These are phyloP conservation scores for Fusarium metavorans DNA, from an alignment of 2,329 filamentous ascomycete genomes.

Conservation along the genomic window DNA sequence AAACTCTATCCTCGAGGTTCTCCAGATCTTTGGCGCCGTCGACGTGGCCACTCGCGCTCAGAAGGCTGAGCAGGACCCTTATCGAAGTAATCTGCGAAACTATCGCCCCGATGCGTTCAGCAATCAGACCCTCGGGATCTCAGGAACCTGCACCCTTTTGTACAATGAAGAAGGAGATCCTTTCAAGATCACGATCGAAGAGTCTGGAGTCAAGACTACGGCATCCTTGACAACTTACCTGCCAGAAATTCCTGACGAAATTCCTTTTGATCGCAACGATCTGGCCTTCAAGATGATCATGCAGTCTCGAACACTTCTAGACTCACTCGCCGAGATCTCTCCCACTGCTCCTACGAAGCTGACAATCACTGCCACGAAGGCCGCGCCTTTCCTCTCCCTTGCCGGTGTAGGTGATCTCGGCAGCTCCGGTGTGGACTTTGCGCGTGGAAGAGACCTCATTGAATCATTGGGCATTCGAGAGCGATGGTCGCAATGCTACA, in stretches of 20 bases:
- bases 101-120: conserved; percentile 82
- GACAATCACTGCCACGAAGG: conserved; percentile 73
- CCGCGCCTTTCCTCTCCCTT: conserved; percentile 79
- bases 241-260: conserved; percentile 79
- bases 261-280: conserved; percentile 86
- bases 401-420: conserved; percentile 70
- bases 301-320: conserved; percentile 79
- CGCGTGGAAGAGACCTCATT: conserved; percentile 73
- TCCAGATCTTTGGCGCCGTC: conserved; percentile 94
- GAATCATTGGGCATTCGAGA: conserved; percentile 78
- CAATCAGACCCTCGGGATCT: conserved; percentile 83
- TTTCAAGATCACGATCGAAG: conserved; percentile 87
- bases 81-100: conserved; percentile 71
- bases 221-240: conserved; percentile 93
- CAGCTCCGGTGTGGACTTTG: conserved; percentile 75
- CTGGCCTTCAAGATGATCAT: conserved; percentile 95
- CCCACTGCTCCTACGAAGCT: conserved; percentile 79
- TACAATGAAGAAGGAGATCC: conserved; percentile 82
- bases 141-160: conserved; percentile 85
- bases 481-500: conserved; percentile 79
- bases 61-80: conserved; percentile 70
- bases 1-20: conserved; percentile 86
- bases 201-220: conserved; percentile 87
- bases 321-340: conserved; percentile 77
- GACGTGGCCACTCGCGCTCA: conserved; percentile 71